These are phyloP conservation scores for Tolypocladium pustulatum DNA, from an alignment of 2,329 filamentous ascomycete genomes.

Conservation along the genomic window DNA sequence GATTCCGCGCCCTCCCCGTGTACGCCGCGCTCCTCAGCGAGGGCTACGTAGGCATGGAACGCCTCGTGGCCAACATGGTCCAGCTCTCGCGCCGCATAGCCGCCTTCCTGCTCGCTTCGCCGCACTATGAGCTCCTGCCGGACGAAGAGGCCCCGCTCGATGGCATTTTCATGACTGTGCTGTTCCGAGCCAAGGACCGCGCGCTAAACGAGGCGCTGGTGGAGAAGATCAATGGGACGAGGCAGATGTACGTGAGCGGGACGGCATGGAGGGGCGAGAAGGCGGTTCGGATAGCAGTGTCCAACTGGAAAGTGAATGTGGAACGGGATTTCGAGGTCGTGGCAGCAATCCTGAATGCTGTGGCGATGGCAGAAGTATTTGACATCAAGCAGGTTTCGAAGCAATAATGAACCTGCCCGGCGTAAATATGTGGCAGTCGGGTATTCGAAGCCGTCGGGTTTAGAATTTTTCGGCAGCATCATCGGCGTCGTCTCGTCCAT, in stretches of 20 bases:
- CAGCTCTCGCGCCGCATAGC: slow-evolving; percentile 59
- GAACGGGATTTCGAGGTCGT: slow-evolving; percentile 58
- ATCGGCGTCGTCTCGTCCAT: neutral
- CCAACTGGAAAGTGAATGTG: slow-evolving; percentile 71
- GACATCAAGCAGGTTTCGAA: slow-evolving; percentile 8
- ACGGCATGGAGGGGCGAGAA: slow-evolving; percentile 65
- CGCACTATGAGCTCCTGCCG: slow-evolving; percentile 58
- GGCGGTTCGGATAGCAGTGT: slow-evolving; percentile 75
- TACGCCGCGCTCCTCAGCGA: slow-evolving; percentile 72
- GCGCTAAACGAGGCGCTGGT: slow-evolving; percentile 57
- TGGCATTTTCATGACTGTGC: slow-evolving; percentile 52
- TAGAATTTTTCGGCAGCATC: no score
- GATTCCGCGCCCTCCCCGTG: slow-evolving; percentile 82
- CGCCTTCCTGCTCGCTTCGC: slow-evolving; percentile 47
- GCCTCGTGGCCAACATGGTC: slow-evolving; percentile 65
- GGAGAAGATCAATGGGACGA: slow-evolving; percentile 59
- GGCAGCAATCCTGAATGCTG: slow-evolving; percentile 45
- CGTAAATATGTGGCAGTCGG: neutral
- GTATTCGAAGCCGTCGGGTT: neutral
- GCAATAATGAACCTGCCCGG: neutral
- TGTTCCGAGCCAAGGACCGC: slow-evolving; percentile 63
- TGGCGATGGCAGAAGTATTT: slow-evolving; percentile 25
- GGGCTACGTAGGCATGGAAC: slow-evolving; percentile 56
- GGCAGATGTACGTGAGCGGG: slow-evolving; percentile 72
- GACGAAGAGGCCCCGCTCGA: slow-evolving; percentile 30